Conservation (phyloP, 495 filamentous ascomycete species). For the Lophium mytilinum region DNA sequence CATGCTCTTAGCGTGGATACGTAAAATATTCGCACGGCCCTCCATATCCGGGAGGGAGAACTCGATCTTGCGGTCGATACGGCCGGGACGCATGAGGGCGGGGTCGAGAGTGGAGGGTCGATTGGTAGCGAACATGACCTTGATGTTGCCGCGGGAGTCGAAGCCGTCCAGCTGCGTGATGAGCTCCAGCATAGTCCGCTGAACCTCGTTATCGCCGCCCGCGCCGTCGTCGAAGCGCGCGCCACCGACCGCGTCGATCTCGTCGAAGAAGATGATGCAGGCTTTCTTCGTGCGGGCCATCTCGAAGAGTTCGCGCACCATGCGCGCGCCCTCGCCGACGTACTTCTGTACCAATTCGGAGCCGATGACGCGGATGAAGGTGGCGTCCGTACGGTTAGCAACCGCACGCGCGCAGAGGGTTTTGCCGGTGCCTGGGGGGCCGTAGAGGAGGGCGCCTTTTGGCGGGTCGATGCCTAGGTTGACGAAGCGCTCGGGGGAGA, state of each 20-base stretch:
- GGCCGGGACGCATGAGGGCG: slow-evolving; percentile 91
- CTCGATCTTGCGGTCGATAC: slow-evolving; percentile 98
- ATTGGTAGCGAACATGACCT: slow-evolving; percentile 99
- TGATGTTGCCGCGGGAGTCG: slow-evolving; percentile 96
- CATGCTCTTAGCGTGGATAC: slow-evolving; percentile 99
- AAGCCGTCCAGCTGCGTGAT: slow-evolving; percentile 98
- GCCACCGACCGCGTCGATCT: slow-evolving; percentile 95
- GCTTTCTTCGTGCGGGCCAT: slow-evolving; percentile 99
- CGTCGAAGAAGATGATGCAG: slow-evolving; percentile 99
- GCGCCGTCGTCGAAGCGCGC: slow-evolving; percentile 98
- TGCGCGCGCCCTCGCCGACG: slow-evolving; percentile 92
- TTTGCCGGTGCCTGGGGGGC: slow-evolving; percentile 94
- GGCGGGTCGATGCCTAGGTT: slow-evolving; percentile 96
- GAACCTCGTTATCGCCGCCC: slow-evolving; percentile 98
- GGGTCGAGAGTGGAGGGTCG: slow-evolving; percentile 92
- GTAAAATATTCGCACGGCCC: slow-evolving; percentile 91
- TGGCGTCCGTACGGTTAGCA: slow-evolving; percentile 94
- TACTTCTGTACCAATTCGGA: slow-evolving; percentile 98
- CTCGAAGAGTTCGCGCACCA: slow-evolving; percentile 98
- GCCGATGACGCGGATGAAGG: slow-evolving; percentile 97
- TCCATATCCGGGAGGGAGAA: slow-evolving; percentile 96
- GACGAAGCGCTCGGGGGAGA: slow-evolving; percentile 95
- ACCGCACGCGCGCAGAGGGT: slow-evolving; percentile 96
- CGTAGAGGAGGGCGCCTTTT: slow-evolving; percentile 94
- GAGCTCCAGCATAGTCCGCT: slow-evolving; percentile 96